Evolutionary conservation across 495 filamentous ascomycete species (phyloP), one percentile per base, ranked within the genome.

Genomic region (Neurospora cerealis): DNA sequence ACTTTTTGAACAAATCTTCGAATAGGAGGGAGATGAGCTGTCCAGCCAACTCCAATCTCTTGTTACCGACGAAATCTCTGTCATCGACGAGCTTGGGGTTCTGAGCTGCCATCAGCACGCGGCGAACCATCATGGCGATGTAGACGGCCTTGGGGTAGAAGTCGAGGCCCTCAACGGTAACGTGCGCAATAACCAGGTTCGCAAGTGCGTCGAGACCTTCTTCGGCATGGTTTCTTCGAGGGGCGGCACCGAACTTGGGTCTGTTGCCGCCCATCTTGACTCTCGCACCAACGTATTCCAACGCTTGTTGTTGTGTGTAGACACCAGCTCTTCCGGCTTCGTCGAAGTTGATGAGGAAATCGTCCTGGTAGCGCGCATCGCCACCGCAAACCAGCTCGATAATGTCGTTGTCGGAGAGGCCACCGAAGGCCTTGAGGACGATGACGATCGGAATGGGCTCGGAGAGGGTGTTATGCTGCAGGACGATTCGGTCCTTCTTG

Each of bases 61-160:
- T 99, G 81, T 99, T 99, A 74, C 96, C 96, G 21, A 98, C 94
- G 79, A 98, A 98, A 81, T 99, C 96, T 77, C 96, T 88, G 80
- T 99, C 96, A 75, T 99, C 96, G 3, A 98, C 92, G 74, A 98
- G 85, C 24, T 89, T 91, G 6, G 92, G 89, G 76, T 98, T 93
- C 69, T 94, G 92, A 80, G 92, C 91, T 13, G 93, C 95, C 93
- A 97, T 97, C 46, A 99, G 78, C 0, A 98, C 94, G 81, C 95
- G 89, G 34, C 95, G 92, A 36, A 93, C 91, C 96, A 98, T 99
- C 83, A 96, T 93, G 62, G 95, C 96, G 70, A 99, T 88, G 77
- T 98, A 99, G 40, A 98, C 86, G 10, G 95, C 94, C 77, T 99
- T 99, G 6, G 96, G 94, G 71, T 94, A 89, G 83, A 98, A 98